These are phyloP conservation scores for Byssochlamys sp. DNA, from an alignment of 2,329 filamentous ascomycete genomes.

Conservation along the genomic window DNA sequence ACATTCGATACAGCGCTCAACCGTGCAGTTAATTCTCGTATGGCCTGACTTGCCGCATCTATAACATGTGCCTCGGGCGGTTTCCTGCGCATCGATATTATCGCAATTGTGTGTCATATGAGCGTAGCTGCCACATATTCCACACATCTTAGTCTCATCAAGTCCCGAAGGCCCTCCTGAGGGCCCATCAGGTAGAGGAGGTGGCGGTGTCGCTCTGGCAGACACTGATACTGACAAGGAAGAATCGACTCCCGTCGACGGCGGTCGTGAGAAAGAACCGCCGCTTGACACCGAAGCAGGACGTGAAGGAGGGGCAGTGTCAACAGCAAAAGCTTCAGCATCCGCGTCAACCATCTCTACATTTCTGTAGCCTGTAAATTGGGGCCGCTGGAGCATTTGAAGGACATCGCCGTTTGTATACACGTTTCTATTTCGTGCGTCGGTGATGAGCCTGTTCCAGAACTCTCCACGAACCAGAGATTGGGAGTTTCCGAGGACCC, in stretches of 20 bases:
- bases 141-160: constrained; percentile 34
- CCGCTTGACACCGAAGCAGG: constrained; percentile 11
- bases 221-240: constrained; percentile 16
- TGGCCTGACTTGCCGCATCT: constrained; percentile 35
- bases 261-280: constrained; percentile 20
- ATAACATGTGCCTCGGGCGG: constrained; percentile 30
- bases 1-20: constrained; percentile 35
- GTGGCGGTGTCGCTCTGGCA: constrained; percentile 15
- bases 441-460: constrained; percentile 77
- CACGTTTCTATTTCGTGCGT: constrained; percentile 62
- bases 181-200: constrained; percentile 23
- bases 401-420: constrained; percentile 64
- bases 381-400: constrained; percentile 45
- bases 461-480: constrained; percentile 79
- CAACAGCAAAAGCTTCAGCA: background rate
- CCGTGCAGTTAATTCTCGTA: constrained; percentile 27
- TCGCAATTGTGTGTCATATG: constrained; percentile 39
- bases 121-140: constrained; percentile 36
- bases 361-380: constrained; percentile 37
- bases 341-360: constrained; percentile 35
- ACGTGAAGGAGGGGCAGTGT: constrained; percentile 5
- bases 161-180: constrained; percentile 36
- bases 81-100: constrained; percentile 32
- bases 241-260: constrained; percentile 13
- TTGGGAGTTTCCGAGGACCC: constrained; percentile 87